Conservation (phyloP, 2,329 filamentous ascomycete species). For the Cladosporium phlei region DNA sequence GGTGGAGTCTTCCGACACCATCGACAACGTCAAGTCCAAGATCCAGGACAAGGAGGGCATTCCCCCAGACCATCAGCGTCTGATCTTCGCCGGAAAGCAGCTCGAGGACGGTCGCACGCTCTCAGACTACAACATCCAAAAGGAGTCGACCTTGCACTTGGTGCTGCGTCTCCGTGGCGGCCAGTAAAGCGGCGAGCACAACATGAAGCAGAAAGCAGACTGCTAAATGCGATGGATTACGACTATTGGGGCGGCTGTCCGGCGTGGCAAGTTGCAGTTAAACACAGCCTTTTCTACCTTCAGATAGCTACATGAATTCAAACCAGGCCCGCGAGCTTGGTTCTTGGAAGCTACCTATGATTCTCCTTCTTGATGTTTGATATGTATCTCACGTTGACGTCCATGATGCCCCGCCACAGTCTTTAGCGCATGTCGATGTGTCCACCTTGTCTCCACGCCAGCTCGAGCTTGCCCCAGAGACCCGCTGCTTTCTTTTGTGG, state of each 20-base stretch:
- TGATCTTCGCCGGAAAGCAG: constrained; percentile 94
- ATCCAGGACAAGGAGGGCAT: constrained; percentile 99
- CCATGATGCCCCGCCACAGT: constrained; percentile 11
- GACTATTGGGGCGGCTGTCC: constrained; percentile 2
- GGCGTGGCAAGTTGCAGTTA: constrained; percentile 8
- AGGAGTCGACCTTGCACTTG: constrained; percentile 62
- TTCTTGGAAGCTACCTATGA: constrained; percentile 1
- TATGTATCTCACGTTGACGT: not conserved
- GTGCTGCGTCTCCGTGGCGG: constrained; percentile 57
- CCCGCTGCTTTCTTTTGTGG: constrained; percentile 1
- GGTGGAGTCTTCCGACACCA: constrained; percentile 96
- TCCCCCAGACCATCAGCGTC: constrained; percentile 88
- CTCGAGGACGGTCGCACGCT: constrained; percentile 89
- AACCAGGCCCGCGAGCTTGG: not conserved
- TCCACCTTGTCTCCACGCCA: constrained; percentile 8
- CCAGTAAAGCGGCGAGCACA: constrained; percentile 36
- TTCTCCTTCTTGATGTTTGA: not conserved
- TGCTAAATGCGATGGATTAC: constrained; percentile 6
- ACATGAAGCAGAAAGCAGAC: constrained; percentile 5
- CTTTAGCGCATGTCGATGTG: constrained; percentile 1
- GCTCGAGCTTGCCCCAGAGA: constrained; percentile 5
- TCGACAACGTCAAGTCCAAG: constrained; percentile 99
- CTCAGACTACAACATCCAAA: constrained; percentile 88
- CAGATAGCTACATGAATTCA: constrained; percentile 10
- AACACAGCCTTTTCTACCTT: constrained; percentile 4